Conservation (phyloP, 768 basidiomycete species). For the Mycena filopes region DNA sequence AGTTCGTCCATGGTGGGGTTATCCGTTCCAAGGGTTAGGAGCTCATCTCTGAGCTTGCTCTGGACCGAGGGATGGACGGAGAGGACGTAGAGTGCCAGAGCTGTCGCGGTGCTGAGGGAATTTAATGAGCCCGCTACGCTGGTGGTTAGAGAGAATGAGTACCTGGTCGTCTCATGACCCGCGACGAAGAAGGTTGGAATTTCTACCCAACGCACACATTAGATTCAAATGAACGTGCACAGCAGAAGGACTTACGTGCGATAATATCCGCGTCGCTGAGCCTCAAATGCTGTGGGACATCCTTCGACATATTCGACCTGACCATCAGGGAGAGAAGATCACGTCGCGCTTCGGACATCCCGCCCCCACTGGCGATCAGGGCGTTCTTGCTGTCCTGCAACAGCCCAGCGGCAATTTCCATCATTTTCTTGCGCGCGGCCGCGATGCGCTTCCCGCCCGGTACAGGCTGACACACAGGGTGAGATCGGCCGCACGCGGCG, state of each 20-base stretch:
- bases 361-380: slow-evolving; percentile 40
- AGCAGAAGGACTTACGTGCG: slow-evolving; percentile 49
- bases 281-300: slow-evolving; percentile 62
- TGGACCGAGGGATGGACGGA: slow-evolving; percentile 4
- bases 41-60: slow-evolving; percentile 12
- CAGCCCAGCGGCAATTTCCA: slow-evolving; percentile 60
- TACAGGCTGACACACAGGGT: not conserved
- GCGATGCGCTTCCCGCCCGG: slow-evolving; percentile 18
- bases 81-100: slow-evolving; percentile 16
- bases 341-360: slow-evolving; percentile 43
- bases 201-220: slow-evolving; percentile 46
- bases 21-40: slow-evolving; percentile 1
- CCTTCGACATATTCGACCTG: slow-evolving; percentile 71
- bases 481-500: too few species aligned
- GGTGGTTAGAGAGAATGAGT: not conserved
- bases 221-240: not conserved
- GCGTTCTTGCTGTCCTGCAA: slow-evolving; percentile 59
- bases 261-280: slow-evolving; percentile 73
- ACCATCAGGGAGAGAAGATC: slow-evolving; percentile 71
- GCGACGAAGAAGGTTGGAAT: slow-evolving; percentile 70
- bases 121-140: too few species aligned
- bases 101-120: slow-evolving; percentile 10
- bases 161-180: slow-evolving; percentile 70
- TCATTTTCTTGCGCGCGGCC: slow-evolving; percentile 50
- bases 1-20: slow-evolving; percentile 23